A percentile compares a stretch with the other conserved stretches of the same genome.
These are phyloP conservation scores for Fragilariopsis cylindrus DNA, from an alignment of 108 stramenopile species.

Conservation along the genomic window DNA sequence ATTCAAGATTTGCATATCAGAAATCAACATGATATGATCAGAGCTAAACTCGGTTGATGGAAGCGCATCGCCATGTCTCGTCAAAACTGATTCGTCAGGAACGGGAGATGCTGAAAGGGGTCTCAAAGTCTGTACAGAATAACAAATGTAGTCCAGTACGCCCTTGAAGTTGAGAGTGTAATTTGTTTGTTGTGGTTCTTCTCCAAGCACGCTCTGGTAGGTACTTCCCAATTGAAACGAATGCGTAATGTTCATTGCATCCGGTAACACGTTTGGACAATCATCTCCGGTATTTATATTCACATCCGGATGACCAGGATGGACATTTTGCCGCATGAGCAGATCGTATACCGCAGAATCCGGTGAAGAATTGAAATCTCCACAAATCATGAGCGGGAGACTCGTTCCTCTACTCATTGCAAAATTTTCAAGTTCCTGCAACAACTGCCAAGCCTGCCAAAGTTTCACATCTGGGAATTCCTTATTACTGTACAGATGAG, in stretches of 20 bases:
- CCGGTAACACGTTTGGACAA: conserved; percentile 81
- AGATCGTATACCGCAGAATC: conserved; percentile 96
- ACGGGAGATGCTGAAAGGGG: conserved; percentile 90
- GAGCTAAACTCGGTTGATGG: conserved; percentile 94
- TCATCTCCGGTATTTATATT: conserved; percentile 58
- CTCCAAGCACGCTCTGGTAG: conserved; percentile 91
- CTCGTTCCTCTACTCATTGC: conserved; percentile 74
- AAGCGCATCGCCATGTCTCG: conserved; percentile 83
- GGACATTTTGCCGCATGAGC: conserved; percentile 84
- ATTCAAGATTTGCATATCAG: conserved; percentile 89
- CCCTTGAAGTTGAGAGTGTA: conserved; percentile 93
- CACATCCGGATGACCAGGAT: conserved; percentile 92
- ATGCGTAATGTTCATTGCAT: conserved; percentile 90
- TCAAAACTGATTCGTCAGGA: conserved; percentile 76
- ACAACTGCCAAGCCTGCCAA: conserved; percentile 94
- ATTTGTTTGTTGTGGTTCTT: conserved; percentile 96
- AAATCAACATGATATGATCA: conserved; percentile 96
- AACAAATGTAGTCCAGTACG: conserved; percentile 97
- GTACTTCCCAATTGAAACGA: conserved; percentile 89
- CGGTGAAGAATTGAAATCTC: conserved; percentile 98
- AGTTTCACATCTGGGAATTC: conserved; percentile 98
- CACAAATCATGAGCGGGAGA: conserved; percentile 94
- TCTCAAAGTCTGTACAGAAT: conserved; percentile 79
- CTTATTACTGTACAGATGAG: conserved; percentile 98
- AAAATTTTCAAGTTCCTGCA: conserved; percentile 94